Conservation (phyloP, 164 flowering plant genomes). For the Magnolia changhungtana region DNA sequence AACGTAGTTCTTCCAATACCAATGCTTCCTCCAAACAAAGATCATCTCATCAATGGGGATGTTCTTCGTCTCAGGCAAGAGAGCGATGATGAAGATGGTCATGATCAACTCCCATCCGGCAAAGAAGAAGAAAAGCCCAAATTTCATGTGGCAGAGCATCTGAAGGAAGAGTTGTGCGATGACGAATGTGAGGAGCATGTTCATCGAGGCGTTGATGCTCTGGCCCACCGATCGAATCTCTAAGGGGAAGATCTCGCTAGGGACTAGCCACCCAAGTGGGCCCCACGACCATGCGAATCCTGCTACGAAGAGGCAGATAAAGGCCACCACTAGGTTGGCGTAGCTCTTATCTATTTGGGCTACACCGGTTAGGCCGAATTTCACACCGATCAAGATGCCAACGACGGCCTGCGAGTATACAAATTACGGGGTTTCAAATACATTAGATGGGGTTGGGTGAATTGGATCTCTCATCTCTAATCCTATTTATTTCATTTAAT, state of each 20-base stretch:
- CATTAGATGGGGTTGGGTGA: too few species aligned
- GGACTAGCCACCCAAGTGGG: constrained; percentile 83
- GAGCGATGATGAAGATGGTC: constrained; percentile 53
- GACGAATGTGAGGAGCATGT: constrained; percentile 81
- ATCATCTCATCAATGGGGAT: constrained; percentile 80
- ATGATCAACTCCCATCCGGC: constrained; percentile 56
- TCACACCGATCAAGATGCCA: constrained; percentile 49
- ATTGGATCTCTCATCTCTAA: too few species aligned
- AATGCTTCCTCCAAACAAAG: constrained; percentile 67
- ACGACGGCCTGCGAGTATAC: constrained; percentile 36
- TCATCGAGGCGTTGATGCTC: constrained; percentile 70
- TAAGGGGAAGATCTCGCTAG: constrained; percentile 82
- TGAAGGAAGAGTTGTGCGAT: constrained; percentile 71
- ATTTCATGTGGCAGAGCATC: constrained; percentile 82
- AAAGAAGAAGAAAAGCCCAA: constrained; percentile 79
- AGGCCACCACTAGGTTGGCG: constrained; percentile 61
- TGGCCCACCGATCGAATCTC: constrained; percentile 89
- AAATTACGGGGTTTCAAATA: too few species aligned
- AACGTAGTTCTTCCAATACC: constrained; percentile 54
- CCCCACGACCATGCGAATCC: constrained; percentile 98
- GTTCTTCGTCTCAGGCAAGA: constrained; percentile 83
- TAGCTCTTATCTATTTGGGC: constrained; percentile 55
- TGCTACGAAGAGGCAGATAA: constrained; percentile 71
- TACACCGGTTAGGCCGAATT: constrained; percentile 59
- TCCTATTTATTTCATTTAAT: too few species aligned